Conservation (phyloP, 208 protist genomes). For the Wallacemonas sp. region DNA sequence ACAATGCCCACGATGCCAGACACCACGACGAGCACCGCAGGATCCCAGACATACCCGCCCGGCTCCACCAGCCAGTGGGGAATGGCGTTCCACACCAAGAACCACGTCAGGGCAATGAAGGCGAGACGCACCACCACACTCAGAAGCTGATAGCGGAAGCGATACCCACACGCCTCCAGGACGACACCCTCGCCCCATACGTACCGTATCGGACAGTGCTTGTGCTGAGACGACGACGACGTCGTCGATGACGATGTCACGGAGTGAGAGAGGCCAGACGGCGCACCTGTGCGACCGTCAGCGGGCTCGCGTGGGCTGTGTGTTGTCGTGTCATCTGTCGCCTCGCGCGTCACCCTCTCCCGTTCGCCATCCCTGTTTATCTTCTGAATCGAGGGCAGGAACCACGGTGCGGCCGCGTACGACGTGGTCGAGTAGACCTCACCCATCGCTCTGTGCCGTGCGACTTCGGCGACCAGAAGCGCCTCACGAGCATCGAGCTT, state of each 20-base stretch:
- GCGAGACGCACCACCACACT: slow-evolving; percentile 61
- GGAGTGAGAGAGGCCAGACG: too few species aligned
- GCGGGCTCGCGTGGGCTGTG: too few species aligned
- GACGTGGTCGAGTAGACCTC: slow-evolving; percentile 75
- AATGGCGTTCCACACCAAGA: slow-evolving; percentile 64
- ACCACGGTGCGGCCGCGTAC: slow-evolving; percentile 78
- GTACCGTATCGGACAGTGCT: slow-evolving; percentile 45
- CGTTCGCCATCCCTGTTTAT: slow-evolving; percentile 31
- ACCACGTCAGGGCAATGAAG: slow-evolving; percentile 66
- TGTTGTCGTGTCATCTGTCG: too few species aligned
- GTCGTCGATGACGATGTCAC: neutral
- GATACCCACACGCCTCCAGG: slow-evolving; percentile 47
- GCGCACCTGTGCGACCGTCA: too few species aligned
- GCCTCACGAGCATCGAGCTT: slow-evolving; percentile 27
- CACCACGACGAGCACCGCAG: slow-evolving; percentile 54
- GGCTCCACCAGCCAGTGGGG: slow-evolving; percentile 56
- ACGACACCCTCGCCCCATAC: slow-evolving; percentile 36
- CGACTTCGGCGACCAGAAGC: slow-evolving; percentile 48
- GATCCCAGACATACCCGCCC: slow-evolving; percentile 79
- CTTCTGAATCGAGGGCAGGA: slow-evolving; percentile 53
- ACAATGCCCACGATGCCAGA: slow-evolving; percentile 62
- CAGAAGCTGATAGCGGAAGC: slow-evolving; percentile 45
- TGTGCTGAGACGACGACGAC: neutral
- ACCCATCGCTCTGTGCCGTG: slow-evolving; percentile 44
- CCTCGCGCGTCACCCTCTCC: neutral